These are phyloP conservation scores for Fusarium liriodendri DNA, from an alignment of 2,329 filamentous ascomycete species.

Conservation along the genomic window DNA sequence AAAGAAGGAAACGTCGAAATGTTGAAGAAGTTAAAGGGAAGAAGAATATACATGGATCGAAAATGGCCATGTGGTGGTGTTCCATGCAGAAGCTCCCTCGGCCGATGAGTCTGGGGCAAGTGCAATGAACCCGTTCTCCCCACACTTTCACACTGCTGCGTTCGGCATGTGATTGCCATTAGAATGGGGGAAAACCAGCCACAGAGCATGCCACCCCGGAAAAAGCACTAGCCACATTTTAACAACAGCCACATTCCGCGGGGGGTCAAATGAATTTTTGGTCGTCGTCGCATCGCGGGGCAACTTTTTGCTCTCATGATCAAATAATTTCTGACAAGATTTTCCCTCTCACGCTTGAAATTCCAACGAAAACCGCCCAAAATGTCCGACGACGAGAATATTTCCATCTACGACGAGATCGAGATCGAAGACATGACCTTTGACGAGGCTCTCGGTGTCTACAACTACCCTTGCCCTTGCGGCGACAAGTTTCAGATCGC, in stretches of 20 bases:
- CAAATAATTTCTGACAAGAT: neutral
- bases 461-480: conserved; percentile 96
- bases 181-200: conserved; percentile 14
- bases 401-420: conserved; percentile 94
- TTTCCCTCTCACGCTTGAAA: neutral
- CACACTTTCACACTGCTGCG: conserved; percentile 30
- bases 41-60: conserved; percentile 24
- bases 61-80: conserved; percentile 26
- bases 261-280: conserved; percentile 30
- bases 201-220: conserved; percentile 2
- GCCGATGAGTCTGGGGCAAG: conserved; percentile 44
- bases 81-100: conserved; percentile 43
- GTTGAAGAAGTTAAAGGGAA: conserved; percentile 3
- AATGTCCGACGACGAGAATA: conserved; percentile 72
- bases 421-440: conserved; percentile 99
- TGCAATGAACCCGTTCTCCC: conserved; percentile 35
- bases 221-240: conserved; percentile 18
- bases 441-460: conserved; percentile 84
- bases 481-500: conserved; percentile 96
- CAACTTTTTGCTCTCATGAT: conserved; percentile 32
- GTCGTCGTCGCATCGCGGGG: conserved; percentile 40
- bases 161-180: conserved; percentile 45
- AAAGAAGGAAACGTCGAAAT: neutral
- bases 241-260: conserved; percentile 31
- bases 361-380: conserved; percentile 27